Evolutionary conservation across 768 basidiomycete species (phyloP).

Genomic region (Cyclocybe aegerita): DNA sequence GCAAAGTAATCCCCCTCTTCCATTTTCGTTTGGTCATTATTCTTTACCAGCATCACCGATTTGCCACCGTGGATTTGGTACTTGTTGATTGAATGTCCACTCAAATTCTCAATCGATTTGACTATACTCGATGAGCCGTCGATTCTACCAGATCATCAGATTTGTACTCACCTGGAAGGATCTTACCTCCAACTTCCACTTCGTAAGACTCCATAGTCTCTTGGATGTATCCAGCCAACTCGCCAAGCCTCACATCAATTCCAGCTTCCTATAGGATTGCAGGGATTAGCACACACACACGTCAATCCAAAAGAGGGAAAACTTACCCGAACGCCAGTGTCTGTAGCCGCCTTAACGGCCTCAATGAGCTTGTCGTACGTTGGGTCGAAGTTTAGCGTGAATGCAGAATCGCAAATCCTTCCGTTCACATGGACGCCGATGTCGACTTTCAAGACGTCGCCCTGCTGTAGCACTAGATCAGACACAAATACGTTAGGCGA

Average conservation of each 20-base stretch:
- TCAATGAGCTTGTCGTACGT: slow-evolving; percentile 87
- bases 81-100: slow-evolving; percentile 88
- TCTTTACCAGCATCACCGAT: slow-evolving; percentile 86
- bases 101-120: slow-evolving; percentile 91
- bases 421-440: slow-evolving; percentile 97
- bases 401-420: slow-evolving; percentile 94
- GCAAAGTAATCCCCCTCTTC: slow-evolving; percentile 99
- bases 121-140: slow-evolving; percentile 45
- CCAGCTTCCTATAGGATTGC: slow-evolving; percentile 75
- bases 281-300: slow-evolving; percentile 1
- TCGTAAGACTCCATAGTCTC: slow-evolving; percentile 99
- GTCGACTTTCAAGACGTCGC: slow-evolving; percentile 95
- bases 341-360: slow-evolving; percentile 92
- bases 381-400: slow-evolving; percentile 87
- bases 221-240: slow-evolving; percentile 89
- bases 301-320: background rate
- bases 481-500: background rate
- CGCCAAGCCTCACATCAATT: slow-evolving; percentile 92
- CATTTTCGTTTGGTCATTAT: slow-evolving; percentile 92
- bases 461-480: slow-evolving; percentile 66
- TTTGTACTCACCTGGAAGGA: slow-evolving; percentile 63
- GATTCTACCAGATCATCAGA: background rate
- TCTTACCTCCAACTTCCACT: slow-evolving; percentile 86
- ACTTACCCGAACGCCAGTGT: slow-evolving; percentile 81
- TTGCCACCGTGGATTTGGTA: slow-evolving; percentile 96